phyloP scores from a whole-genome alignment of 495 filamentous ascomycete genomes.

The Tetracladium marchalianum region DNA sequence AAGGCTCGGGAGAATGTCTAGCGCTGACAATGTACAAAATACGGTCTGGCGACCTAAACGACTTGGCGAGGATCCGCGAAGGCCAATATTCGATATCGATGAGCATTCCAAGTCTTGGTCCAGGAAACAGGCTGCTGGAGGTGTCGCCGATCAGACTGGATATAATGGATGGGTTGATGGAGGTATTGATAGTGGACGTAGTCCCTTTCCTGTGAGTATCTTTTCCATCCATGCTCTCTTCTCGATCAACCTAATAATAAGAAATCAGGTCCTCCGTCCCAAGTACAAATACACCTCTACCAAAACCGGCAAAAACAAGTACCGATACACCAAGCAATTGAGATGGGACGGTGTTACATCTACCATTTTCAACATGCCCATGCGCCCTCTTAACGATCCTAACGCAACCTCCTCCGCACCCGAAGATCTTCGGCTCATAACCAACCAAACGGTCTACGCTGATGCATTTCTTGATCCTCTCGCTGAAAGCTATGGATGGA shows the following conservation, averaged over 20 bases:
- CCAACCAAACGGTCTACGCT: constrained; percentile 1
- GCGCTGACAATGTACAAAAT: constrained; percentile 8
- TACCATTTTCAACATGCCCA: constrained; percentile 20
- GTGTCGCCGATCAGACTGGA: no score
- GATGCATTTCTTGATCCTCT: constrained; percentile 7
- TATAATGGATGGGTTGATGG: constrained; percentile 2
- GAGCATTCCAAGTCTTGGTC: constrained; percentile 2
- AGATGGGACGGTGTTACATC: constrained; percentile 16
- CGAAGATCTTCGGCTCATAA: background rate
- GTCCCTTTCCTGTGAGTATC: constrained; percentile 12
- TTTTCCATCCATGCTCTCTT: background rate
- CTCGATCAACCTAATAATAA: background rate
- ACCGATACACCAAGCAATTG: constrained; percentile 8
- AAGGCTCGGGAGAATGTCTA: background rate
- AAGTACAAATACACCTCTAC: constrained; percentile 4
- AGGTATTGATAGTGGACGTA: constrained; percentile 18
- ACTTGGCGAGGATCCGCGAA: constrained; percentile 9
- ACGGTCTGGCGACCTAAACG: constrained; percentile 12
- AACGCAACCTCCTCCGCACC: no score
- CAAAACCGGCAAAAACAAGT: background rate
- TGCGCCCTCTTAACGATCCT: background rate
- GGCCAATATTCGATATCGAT: constrained; percentile 1
- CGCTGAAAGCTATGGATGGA: background rate
- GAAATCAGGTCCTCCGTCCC: constrained; percentile 6
- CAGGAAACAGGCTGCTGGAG: background rate